phyloP scores from a whole-genome alignment of 306 rosid genomes.

The Cicer cuneatum region DNA sequence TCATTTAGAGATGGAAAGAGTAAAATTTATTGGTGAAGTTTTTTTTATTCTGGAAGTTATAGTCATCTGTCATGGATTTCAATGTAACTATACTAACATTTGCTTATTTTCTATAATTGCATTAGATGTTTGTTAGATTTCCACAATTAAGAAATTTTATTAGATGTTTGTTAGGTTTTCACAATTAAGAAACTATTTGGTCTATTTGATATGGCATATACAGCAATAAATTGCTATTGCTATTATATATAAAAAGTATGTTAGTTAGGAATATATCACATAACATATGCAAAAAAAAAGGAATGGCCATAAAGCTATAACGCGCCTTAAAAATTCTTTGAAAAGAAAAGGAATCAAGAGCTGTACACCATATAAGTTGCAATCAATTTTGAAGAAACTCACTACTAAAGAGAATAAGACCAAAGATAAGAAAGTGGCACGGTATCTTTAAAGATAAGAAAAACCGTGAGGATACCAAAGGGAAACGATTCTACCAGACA shows the following conservation, averaged over 20 bases:
- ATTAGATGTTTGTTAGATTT: not conserved
- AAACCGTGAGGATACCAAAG: not conserved
- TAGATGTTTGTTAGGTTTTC: constrained; percentile 3
- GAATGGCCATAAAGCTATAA: constrained; percentile 5
- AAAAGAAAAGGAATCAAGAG: constrained; percentile 22
- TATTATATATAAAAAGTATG: not conserved
- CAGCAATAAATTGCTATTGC: not conserved
- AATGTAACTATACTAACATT: not conserved
- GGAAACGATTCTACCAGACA: constrained; percentile 17
- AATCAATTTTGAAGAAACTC: constrained; percentile 1
- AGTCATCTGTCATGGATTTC: not conserved
- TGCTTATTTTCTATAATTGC: not conserved
- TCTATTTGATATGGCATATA: not conserved
- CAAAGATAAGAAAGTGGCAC: constrained; percentile 7
- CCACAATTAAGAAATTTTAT: not conserved
- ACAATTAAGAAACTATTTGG: not conserved
- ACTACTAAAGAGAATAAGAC: not conserved
- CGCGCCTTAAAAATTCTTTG: not conserved
- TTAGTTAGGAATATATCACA: not conserved
- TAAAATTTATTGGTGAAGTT: not conserved
- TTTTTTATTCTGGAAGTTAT: not conserved
- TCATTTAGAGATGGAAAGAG: not conserved
- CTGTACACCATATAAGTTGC: constrained; percentile 9
- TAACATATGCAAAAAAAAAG: not conserved
- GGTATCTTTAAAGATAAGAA: constrained; percentile 26